Evolutionary conservation across 2,329 filamentous ascomycete species (phyloP), one percentile per base, ranked within the genome.

Genomic region (Penicillium sp.): DNA sequence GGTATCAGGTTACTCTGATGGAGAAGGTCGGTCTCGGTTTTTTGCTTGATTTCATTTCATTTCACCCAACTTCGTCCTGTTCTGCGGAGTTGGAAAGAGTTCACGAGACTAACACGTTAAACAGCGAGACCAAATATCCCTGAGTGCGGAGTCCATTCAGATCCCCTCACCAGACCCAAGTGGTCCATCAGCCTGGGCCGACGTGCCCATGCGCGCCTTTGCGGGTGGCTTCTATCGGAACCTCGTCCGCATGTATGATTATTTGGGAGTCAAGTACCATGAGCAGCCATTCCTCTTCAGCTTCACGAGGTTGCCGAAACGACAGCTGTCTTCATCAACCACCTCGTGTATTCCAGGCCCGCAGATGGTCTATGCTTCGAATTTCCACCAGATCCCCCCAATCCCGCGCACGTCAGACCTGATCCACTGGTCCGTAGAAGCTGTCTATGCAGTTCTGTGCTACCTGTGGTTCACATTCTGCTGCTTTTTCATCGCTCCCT

Each of bases 341-440:
- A 59, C 49, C 18, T 58, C 51, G 22, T 54, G 33, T n/a, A 53
- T 57, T 27, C 56, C 59, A 54, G 63, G 50, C 16, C 71, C 76
- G 19, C 83, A 84, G 68, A 83, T 84, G 56, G 73, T 83, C 14
- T 81, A 87, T 63, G 78, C 83, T 0, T 85, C 82, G 2, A 84
- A 85, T 43, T 73, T 81, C 37, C 83, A 86, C 63, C 77, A 77
- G 60, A 66, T 80, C 16, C 78, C 78, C 0, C 78, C 82, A 4
- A 56, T 78, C 2, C 75, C 77, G 0, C 73, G 68, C 4, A 71
- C 73, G 4, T 53, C 69, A 2, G 68, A 73, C 1, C 60, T 78
- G 22, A 50, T 78, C n/a, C 46, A 66, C 33, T 79, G 82, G 66
- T 41, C 82, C 0, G 37, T 78, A 4, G 80, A 85, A 60, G 71